Evolutionary conservation across 2,329 filamentous ascomycete genomes (phyloP), one percentile per base, ranked within the genome.

Genomic region (Claviceps maximensis): DNA sequence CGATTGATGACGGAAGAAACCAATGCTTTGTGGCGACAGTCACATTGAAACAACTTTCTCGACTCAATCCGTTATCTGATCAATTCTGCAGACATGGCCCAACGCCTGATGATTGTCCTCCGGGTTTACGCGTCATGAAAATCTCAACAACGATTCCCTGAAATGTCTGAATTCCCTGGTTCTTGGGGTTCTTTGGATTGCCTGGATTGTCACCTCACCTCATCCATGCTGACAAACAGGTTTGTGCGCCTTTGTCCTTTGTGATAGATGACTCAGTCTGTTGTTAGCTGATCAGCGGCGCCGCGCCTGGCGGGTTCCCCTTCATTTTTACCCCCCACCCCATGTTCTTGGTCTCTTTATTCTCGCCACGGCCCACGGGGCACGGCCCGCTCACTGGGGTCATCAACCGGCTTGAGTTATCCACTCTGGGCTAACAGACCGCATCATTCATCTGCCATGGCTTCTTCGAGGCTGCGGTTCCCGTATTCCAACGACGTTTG

Each of bases 161-260:
- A 8, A 33, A n/a, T 38, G 7, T 10, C 5, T 38, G 13, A 13
- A 38, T 38, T 38, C n/a, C n/a, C n/a, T n/a, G n/a, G n/a, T n/a
- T n/a, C n/a, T n/a, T n/a, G n/a, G n/a, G n/a, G n/a, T n/a, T n/a
- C n/a, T n/a, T n/a, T n/a, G 10, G 15, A 33, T 25, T 38, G 7
- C 31, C 5, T 38, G 13, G 33, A 38, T 38, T 38, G 12, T 38
- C 13, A 38, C n/a, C 2, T 12, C 33, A 29, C 21, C 19, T 15
- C 21, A 21, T 5, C 12, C 21, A 44, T 23, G 45, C 15, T 12
- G 25, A 42, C 19, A 31, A 36, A 40, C n/a, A 25, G 47, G 47
- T 50, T 31, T 50, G 31, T 50, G 54, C 48, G 36, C 17, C n/a
- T 52, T 58, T 56, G 61, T 63, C 49, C 57, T 60, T 64, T 64